Base-by-base conservation (phyloP, 148 eudicot genomes). In the Vaccinium macrocarpon region DNA sequence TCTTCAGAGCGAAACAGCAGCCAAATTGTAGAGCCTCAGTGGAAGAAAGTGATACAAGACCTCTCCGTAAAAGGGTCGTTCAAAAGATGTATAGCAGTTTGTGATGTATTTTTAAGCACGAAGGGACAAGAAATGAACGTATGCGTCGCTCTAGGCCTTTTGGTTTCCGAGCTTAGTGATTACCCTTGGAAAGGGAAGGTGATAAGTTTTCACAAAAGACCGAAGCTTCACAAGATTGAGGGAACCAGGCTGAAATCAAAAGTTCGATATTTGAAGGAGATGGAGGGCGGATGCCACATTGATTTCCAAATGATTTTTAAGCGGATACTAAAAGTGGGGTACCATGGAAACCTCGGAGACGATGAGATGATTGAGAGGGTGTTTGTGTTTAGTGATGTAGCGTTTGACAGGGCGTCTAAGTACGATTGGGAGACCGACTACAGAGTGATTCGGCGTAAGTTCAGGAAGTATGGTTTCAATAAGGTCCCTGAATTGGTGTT, bases 141-240 rank as follows among this genome's bases (percentile, higher is more conserved):
- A 2, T 74, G 77, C 10, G 51, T 74, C 5, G 25, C 77, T 19
- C 77, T 74, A 16, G 77, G 51, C n/a, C 12, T 74, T 10, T 74
- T 68, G 35, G 74, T 68, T 68, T 68, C 42, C 2, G 74, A 68
- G 74, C 74, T 68, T 16, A 68, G 74, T 42, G 77, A 74, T 35
- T 7, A 38, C 19, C 77, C 77, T 35, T 74, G 50, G 77, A 38
- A 74, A n/a, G 77, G 77, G 23, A 74, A 74, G n/a, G 50, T 74
- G 6, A 74, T 74, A 5, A 74, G 5, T 14, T 74, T 74, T 50
- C 6, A 42, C 23, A 42, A 18, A 13, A 74, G 46, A 35, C 77
- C 77, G 5, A 13, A 74, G 25, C 77, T 74, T 74, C 77, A 74
- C 50, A 42, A 35, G 50, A 74, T 38, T 19, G 16, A 35, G 46